These are phyloP conservation scores for Apophysomyces variabilis DNA, from an alignment of 371 early-diverging fungal genomes.

Conservation along the genomic window DNA sequence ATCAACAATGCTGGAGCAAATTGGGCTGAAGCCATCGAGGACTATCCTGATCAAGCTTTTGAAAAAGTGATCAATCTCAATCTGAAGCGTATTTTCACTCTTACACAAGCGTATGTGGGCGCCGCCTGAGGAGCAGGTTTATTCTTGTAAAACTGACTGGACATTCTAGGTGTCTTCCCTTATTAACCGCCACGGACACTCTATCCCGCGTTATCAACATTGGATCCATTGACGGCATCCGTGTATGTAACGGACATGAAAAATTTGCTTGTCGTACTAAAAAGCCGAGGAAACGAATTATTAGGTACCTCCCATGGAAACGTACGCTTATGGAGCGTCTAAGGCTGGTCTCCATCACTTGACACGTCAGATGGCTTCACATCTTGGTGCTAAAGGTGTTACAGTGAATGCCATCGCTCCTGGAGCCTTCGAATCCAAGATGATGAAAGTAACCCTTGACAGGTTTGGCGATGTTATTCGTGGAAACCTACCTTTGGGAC, in stretches of 20 bases:
- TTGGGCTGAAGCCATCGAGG: constrained; percentile 61
- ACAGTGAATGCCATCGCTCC: constrained; percentile 90
- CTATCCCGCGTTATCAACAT: constrained; percentile 64
- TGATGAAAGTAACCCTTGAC: constrained; percentile 83
- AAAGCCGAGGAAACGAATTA: background rate
- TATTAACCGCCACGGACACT: constrained; percentile 60
- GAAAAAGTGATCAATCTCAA: constrained; percentile 85
- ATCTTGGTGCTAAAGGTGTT: constrained; percentile 63
- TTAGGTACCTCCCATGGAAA: constrained; percentile 36
- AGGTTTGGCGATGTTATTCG: constrained; percentile 62
- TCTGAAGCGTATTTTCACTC: constrained; percentile 79
- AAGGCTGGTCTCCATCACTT: constrained; percentile 83
- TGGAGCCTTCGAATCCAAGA: constrained; percentile 86
- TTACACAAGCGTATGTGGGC: constrained; percentile 74
- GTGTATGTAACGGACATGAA: constrained; percentile 35
- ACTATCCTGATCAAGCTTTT: constrained; percentile 70
- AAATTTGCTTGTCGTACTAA: background rate
- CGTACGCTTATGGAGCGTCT: constrained; percentile 78
- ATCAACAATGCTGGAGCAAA: constrained; percentile 87
- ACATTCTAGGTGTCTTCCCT: constrained; percentile 63
- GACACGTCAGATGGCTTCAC: constrained; percentile 68
- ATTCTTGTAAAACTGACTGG: background rate
- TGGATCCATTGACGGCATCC: constrained; percentile 73
- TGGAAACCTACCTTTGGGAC: constrained; percentile 63
- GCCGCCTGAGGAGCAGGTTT: background rate